Percentiles rank a stretch among this genome's conserved stretches.
These are phyloP conservation scores for Podospora appendiculata DNA, from an alignment of 495 filamentous ascomycete species.

Conservation along the genomic window DNA sequence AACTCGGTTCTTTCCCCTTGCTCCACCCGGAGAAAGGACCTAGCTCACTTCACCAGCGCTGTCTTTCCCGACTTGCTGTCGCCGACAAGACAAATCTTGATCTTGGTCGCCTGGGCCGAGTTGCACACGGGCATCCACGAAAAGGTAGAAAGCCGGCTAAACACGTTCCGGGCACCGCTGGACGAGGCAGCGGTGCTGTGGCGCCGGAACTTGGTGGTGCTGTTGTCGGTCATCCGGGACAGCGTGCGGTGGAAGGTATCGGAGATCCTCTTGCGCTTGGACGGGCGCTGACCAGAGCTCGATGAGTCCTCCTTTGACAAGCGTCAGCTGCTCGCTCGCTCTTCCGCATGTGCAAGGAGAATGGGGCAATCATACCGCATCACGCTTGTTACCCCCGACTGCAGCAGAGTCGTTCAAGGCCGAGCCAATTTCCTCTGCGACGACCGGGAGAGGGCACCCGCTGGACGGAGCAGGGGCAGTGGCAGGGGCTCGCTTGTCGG, in stretches of 20 bases:
- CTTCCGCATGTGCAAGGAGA: too few relatives aligned
- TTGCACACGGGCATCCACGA: not conserved
- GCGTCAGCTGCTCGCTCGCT: too few relatives aligned
- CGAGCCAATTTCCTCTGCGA: too few relatives aligned
- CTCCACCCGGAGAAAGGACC: not conserved
- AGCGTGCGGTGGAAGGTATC: conserved; percentile 2
- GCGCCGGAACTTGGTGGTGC: not conserved
- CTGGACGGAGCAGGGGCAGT: too few relatives aligned
- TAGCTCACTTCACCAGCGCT: conserved; percentile 6
- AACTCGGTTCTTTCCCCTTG: not conserved
- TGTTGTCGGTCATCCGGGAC: not conserved
- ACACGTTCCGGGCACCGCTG: not conserved
- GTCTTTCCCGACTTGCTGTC: conserved; percentile 17
- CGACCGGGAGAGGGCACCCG: too few relatives aligned
- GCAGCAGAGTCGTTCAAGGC: too few relatives aligned
- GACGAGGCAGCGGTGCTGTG: not conserved
- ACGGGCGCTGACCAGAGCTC: not conserved
- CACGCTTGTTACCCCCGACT: too few relatives aligned
- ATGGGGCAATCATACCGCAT: too few relatives aligned
- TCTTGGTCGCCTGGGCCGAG: not conserved
- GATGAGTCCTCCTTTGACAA: too few relatives aligned
- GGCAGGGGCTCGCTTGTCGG: too few relatives aligned
- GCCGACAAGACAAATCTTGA: conserved; percentile 18
- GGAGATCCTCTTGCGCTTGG: conserved; percentile 9
- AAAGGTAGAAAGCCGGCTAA: conserved; percentile 3